Evolutionary conservation across 2,329 filamentous ascomycete genomes (phyloP).

Genomic region (Trichothecium sympodiale): DNA sequence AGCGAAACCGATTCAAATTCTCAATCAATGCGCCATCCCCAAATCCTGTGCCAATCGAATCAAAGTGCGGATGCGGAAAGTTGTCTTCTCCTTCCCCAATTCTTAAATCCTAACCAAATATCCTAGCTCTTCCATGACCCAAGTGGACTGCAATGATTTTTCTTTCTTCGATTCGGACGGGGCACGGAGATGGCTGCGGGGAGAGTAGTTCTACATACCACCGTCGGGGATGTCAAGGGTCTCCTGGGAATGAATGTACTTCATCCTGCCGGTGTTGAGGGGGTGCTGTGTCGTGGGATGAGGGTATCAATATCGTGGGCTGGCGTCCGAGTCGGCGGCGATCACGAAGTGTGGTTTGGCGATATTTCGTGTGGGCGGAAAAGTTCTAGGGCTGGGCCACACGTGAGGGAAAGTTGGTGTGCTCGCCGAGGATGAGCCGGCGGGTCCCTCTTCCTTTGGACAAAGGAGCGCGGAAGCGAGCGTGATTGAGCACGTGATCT

Average conservation of each 20-base stretch:
- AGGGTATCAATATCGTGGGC: conserved; percentile 19
- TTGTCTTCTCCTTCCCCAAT: not conserved
- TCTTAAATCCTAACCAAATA: not conserved
- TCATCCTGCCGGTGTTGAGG: conserved; percentile 71
- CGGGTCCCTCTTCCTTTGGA: conserved; percentile 5
- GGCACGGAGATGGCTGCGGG: conserved; percentile 15
- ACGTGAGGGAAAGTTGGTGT: conserved; percentile 21
- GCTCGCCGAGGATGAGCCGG: conserved; percentile 16
- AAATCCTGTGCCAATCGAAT: not conserved
- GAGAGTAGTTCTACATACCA: conserved; percentile 66
- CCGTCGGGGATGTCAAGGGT: conserved; percentile 89
- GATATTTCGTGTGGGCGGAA: conserved; percentile 30
- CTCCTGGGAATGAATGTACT: conserved; percentile 99
- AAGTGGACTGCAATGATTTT: not conserved
- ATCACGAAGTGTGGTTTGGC: conserved; percentile 25
- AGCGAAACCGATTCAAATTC: conserved; percentile 12
- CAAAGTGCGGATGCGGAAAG: conserved; percentile 4
- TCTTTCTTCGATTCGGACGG: conserved; percentile 1
- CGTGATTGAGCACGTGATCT: conserved; percentile 13
- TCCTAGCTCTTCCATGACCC: not conserved
- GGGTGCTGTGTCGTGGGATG: conserved; percentile 28
- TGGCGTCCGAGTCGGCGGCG: conserved; percentile 16
- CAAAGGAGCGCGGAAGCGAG: not conserved
- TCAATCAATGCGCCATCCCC: not conserved
- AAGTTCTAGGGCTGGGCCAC: conserved; percentile 29